Evolutionary conservation across 108 stramenopile species (phyloP), one percentile per base, ranked within the genome.

Genomic region (Skeletonema costatum): DNA sequence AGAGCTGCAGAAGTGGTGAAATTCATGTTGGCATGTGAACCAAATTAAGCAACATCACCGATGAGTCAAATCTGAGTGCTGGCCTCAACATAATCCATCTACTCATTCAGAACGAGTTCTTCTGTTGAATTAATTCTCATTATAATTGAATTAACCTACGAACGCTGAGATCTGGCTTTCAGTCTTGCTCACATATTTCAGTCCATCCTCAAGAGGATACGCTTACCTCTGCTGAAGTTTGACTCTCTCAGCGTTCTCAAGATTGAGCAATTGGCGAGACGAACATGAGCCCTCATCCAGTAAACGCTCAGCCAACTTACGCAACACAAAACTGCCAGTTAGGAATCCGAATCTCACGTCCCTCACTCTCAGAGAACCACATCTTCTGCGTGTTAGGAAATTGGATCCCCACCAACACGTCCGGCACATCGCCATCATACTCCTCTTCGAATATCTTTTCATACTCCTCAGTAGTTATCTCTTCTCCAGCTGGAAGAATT

Each of bases 361-460:
- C 19, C 6, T 51, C 29, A 29, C 68, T 69, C 44, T 69, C 7
- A 2, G 50, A 69, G 21, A 12, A 50, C 50, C 25, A 32, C 3
- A 25, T 60, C 62, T 48, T 2, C 32, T 35, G 19, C 21, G 53
- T 64, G 39, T 56, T 42, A 14, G 48, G 62, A 64, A 78, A 78
- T 32, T 58, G 17, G 1, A 78, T 35, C 51, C 80, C 80, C 39
- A 80, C 80, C 44, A 80, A 38, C 29, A 39, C 60, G 14, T 80
- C 60, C 14, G 80, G 80, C 12, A 80, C 62, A 17, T 53, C 62
- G 14, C 73, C 80, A 48, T 80, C 60, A 30, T 30, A 80, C 16
- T 62, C 51, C 14, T 80, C 80, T 48, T 80, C 80, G 32, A 74
- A 80, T 19, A 80, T 69, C 25, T 53, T 48, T 53, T 80, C 80